Evolutionary conservation across 441 rosid genomes (phyloP), one percentile per base, ranked within the genome.

Genomic region (Aquilaria agallochum): DNA sequence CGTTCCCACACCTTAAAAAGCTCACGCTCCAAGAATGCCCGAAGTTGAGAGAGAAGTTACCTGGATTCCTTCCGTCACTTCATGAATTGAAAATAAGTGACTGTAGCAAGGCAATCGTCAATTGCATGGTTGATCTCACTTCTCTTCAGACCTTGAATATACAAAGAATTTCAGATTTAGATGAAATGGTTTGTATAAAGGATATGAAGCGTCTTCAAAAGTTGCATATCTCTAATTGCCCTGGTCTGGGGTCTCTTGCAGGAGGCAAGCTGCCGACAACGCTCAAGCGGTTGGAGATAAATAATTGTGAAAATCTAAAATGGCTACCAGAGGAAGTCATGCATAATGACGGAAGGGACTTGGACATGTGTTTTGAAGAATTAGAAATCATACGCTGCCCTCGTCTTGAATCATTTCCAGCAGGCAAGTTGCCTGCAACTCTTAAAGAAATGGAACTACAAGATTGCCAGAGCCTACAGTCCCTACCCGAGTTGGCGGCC

Each of bases 281-380:
- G 42, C 57, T 69, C 13, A 64, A 63, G 40, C 58, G 50, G 56
- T 56, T 65, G 52, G 30, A 36, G 50, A 50, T 65, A 8, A 48
- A 20, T 33, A 36, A 2, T 50, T 65, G 68, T 45, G 3, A 3
- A 5, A 5, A 5, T 31, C 51, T 65, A 12, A 8, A 4, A 27
- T 56, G 49, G 51, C 40, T 65, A 56, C 62, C 68, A 1, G 62
- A 65, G 40, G 68, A 62, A 36, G n/a, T 65, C n/a, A 65, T 56
- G 68, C 50, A 27, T 5, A 52, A 20, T 56, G 61, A 56, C 42
- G 31, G 50, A 20, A 61, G 27, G 27, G 27, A 20, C 27, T 20
- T 1, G 27, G 27, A 20, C 27, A 20, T 20, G 27, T 20, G 27
- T 50, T 57, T 62, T 42, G 65, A 62, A 50, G 31, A 52, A 12